Percentiles rank a stretch among this genome's conserved stretches.
Conservation (phyloP, 129 eudicot genomes). For the Artemisia annua region DNA sequence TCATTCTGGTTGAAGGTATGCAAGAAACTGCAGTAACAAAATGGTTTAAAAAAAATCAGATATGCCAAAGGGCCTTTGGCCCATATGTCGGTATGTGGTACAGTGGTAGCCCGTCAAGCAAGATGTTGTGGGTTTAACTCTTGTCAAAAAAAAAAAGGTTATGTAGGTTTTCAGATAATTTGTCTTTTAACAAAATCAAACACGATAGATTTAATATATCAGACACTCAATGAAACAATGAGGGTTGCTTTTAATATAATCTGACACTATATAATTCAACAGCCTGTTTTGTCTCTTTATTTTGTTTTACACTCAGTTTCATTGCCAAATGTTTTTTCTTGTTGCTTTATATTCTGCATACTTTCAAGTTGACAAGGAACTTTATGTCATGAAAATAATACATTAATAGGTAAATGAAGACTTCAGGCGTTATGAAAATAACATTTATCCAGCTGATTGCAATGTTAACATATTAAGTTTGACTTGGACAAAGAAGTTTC, state of each 20-base stretch:
- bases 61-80: no score
- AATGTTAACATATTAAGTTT: conserved; percentile 1
- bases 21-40: neutral
- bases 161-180: no score
- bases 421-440: conserved; percentile 2
- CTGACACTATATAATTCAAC: neutral
- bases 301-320: neutral
- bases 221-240: no score
- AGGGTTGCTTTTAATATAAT: no score
- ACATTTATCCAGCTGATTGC: neutral
- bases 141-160: no score
- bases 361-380: neutral
- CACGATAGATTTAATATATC: no score
- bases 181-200: no score
- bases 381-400: neutral
- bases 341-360: neutral
- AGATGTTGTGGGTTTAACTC: no score
- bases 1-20: neutral
- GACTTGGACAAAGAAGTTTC: neutral
- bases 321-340: conserved; percentile 20
- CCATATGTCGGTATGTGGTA: no score
- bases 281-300: conserved; percentile 12
- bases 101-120: no score
- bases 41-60: no score
- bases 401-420: neutral